Evolutionary conservation across 2,329 filamentous ascomycete species (phyloP), one percentile per base, ranked within the genome.

Genomic region (Nigrograna mackinnonii): DNA sequence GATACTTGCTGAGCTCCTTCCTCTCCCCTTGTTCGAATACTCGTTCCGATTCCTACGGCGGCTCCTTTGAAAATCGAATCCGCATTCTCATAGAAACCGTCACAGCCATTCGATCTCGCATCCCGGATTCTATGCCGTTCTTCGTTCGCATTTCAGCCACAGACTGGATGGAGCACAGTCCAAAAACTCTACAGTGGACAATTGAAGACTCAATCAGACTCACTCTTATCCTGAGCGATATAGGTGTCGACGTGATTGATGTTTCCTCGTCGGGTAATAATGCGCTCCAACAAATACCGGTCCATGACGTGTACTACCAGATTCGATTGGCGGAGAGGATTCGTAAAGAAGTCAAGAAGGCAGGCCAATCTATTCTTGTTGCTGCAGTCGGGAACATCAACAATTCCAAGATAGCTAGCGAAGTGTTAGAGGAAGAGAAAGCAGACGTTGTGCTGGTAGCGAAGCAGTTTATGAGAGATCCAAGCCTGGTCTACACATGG

Each of bases 331-430:
- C 74, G 0, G 63, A 60, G 2, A 56, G 66, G 34, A 66, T 78
- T 31, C 37, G 43, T 9, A 38, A 80, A 73, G 60, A 59, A n/a
- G 18, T 50, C 12, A 35, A 38, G 19, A 22, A 45, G 11, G 24
- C 18, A 6, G 65, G 66, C 1, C 66, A 64, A 19, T 49, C 52
- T 7, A 66, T 75, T 5, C 55, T 77, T n/a, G 67, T 78, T n/a
- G 75, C 73, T 11, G 73, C 73, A 9, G 75, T 78, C 4, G 75
- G 74, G 1, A 50, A 73, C 30, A 77, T 78, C 46, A 75, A 72
- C 2, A 69, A 76, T 41, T 68, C 73, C 0, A 64, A 73, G 22
- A 70, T 73, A 43, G 75, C 74, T 5, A 54, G 63, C 13, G 57
- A 70, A n/a, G 70, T 77, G 18, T 69, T 46, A 6, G 38, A 44